Evolutionary conservation across 2,329 filamentous ascomycete genomes (phyloP), one percentile per base, ranked within the genome.

Genomic region (Scedosporium boydii): DNA sequence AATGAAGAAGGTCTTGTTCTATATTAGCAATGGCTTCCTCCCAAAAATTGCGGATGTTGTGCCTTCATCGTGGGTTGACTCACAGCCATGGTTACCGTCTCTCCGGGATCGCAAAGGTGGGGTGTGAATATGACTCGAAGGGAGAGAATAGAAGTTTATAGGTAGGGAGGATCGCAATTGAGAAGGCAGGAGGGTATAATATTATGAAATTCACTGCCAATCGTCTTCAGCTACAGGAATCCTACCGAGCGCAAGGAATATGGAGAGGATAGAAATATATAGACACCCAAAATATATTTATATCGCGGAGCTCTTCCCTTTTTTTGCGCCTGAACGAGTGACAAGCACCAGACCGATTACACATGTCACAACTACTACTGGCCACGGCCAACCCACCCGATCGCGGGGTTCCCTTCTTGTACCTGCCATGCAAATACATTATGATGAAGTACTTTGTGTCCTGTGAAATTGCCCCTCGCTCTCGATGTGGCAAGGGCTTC

Each of bases 1-100:
- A 38, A 62, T 62, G 60, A 58, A 62, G 60, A 62, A 62, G 29
- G 46, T 42, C 48, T 61, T 27, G 26, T n/a, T n/a, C 21, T 5
- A 7, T 10, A 27, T 53, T 53, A 53, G 27, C 38, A 16, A 26
- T 41, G 4, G 16, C 14, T 14, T 38, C 3, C 34, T 38, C n/a
- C 6, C n/a, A 23, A 27, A 26, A 46, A 14, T 26, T 27, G 38
- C 41, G n/a, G 57, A 23, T 48, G n/a, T 41, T 21, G 7, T 41
- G 10, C 4, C 26, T 44, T 21, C 23, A 5, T 21, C 14, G 21
- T 18, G 58, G 12, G 18, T 27, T 23, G 41, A 53, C 59, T 61
- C 34, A 61, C 59, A 55, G 59, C 51, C 59, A 61, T 61, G 59
- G 46, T 44, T 10, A 26, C 51, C 23, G 18, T 10, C 12, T 14